Base-by-base conservation (phyloP, 139 green algal genomes). In the Gonium pectorale region DNA sequence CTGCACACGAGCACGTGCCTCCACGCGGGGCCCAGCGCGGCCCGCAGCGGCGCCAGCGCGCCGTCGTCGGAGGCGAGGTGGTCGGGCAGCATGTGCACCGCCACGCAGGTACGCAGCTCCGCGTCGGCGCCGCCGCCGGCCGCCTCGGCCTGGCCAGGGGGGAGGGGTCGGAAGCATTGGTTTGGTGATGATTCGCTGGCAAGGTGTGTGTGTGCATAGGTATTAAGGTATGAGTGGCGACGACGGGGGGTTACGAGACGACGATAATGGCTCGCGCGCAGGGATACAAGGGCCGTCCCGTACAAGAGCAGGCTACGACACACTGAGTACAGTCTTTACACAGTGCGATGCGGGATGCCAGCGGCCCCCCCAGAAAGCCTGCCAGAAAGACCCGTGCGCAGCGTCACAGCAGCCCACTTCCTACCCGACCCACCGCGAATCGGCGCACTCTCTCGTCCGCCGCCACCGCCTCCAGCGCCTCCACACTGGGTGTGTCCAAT, bases 401-500 rank as follows among this genome's bases (percentile, higher is more conserved):
- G 7, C 15, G 21, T 9, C 54, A 63, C 62, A 72, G 29, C 7
- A 9, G n/a, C 9, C 66, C 41, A 37, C 67, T 3, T 15, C 41
- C 54, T 13, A 37, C 59, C 59, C 19, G 8, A 43, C 41, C 67
- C 79, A 85, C 79, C 79, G 60, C 49, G 13, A 33, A 26, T 5
- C 43, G n/a, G 46, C 26, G 24, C 44, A 85, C 60, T 29, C 44
- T n/a, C 24, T 33, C 43, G 22, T 67, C 52, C 43, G 67, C 52
- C 67, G 66, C 40, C 27, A 96, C 63, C 21, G 87, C 86, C 1
- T 67, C 74, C 35, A 96, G 46, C 83, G 92, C 89, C 9, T 40
- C 83, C 0, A 31, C 15, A 41, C 46, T 87, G 29, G 97, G 97
- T 79, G 93, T 97, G 89, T 99, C 97, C 22, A 97, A 37, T 21